Evolutionary conservation across 1,284 basidiomycete genomes (phyloP).

Genomic region (Puccinia novopanici): DNA sequence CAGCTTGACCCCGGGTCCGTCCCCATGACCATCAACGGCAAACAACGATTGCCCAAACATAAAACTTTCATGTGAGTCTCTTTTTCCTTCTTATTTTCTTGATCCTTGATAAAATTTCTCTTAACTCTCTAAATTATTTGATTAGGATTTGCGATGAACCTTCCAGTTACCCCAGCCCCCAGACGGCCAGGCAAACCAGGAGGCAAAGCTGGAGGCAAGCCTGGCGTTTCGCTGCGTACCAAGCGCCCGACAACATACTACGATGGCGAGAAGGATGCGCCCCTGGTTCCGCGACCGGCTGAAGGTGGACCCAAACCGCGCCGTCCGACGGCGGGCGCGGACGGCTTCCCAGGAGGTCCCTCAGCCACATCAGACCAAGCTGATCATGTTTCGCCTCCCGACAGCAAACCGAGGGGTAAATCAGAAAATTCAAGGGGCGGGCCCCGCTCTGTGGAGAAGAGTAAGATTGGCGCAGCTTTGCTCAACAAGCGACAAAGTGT

Average conservation of each 20-base stretch:
- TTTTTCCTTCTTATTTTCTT: background rate
- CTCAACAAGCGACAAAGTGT: constrained; percentile 58
- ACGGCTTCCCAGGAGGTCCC: background rate
- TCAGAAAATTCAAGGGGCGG: constrained; percentile 5
- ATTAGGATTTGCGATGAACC: constrained; percentile 1
- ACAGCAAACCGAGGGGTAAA: background rate
- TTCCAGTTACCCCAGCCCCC: constrained; percentile 13
- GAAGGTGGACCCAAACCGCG: constrained; percentile 2
- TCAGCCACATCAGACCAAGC: background rate
- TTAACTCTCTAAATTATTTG: background rate
- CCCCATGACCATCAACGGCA: too few relatives aligned
- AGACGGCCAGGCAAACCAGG: constrained; percentile 2
- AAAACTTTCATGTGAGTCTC: background rate
- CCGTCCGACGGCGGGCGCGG: background rate
- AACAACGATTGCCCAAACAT: too few relatives aligned
- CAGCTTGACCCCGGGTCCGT: too few relatives aligned
- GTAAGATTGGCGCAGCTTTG: constrained; percentile 56
- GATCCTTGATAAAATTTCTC: background rate
- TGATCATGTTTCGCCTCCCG: background rate
- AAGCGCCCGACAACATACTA: constrained; percentile 48
- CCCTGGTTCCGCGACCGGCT: background rate
- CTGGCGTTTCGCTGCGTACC: constrained; percentile 40
- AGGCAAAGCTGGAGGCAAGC: constrained; percentile 4
- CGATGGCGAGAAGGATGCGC: constrained; percentile 34
- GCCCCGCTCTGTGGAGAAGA: constrained; percentile 15